These are phyloP conservation scores for Mortierella sp. DNA, from an alignment of 371 early-diverging fungal species.

Conservation along the genomic window DNA sequence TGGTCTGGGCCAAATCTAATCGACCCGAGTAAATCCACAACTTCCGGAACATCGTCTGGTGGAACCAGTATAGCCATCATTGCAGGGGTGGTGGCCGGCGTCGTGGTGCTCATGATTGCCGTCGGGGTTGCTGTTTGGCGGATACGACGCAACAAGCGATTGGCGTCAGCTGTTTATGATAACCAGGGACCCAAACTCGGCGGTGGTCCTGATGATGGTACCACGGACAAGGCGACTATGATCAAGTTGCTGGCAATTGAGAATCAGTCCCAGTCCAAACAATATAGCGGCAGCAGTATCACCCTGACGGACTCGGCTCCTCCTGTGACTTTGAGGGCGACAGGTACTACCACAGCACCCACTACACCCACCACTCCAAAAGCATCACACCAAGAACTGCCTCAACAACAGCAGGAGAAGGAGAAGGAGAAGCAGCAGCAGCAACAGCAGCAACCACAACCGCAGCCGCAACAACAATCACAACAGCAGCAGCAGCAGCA, in stretches of 20 bases:
- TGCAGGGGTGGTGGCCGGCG: conserved; percentile 28
- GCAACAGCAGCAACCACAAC: too few relatives aligned
- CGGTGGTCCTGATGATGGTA: background rate
- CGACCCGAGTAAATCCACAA: conserved; percentile 13
- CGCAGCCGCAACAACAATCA: too few relatives aligned
- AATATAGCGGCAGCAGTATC: background rate
- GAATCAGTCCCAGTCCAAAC: background rate
- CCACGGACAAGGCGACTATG: conserved; percentile 10
- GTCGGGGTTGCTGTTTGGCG: conserved; percentile 13
- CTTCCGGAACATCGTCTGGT: background rate
- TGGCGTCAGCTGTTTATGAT: background rate
- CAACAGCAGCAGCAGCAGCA: too few relatives aligned
- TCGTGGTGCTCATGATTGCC: conserved; percentile 8
- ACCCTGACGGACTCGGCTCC: background rate
- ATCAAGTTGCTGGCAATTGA: conserved; percentile 21
- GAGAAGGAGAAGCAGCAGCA: too few relatives aligned
- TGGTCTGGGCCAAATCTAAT: conserved; percentile 40
- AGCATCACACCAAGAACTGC: too few relatives aligned
- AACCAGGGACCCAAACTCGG: too few relatives aligned
- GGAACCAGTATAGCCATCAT: conserved; percentile 17
- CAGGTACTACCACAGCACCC: too few relatives aligned
- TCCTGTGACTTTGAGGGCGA: too few relatives aligned
- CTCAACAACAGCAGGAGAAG: too few relatives aligned
- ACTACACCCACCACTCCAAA: too few relatives aligned
- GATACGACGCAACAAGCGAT: conserved; percentile 6